Evolutionary conservation across 2,329 filamentous ascomycete species (phyloP), one percentile per base, ranked within the genome.

Genomic region (Ascochyta koolunga): DNA sequence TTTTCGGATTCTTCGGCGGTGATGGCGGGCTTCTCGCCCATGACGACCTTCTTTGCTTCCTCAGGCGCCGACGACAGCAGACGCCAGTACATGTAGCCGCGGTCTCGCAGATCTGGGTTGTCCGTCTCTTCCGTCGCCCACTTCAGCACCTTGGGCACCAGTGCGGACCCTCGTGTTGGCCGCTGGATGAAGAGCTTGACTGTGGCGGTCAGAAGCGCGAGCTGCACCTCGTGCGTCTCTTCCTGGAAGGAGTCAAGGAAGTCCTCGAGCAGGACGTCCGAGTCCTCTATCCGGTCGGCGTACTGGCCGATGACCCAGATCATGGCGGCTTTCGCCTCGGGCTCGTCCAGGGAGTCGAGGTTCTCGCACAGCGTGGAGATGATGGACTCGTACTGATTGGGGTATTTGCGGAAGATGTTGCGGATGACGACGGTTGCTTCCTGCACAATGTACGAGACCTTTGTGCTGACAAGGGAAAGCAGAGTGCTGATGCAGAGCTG

Each of bases 51-150:
- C 71, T 90, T 95, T 2, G 95, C 95, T 0, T 89, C 86, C 43
- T 88, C 87, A 64, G 96, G 93, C 72, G 97, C 93, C 0, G 92
- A 96, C 1, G 92, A 96, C 1, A 99, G 83, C 13, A 99, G 83
- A 4, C 95, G 90, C 95, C 95, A 99, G 80, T 99, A 99, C 93
- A 99, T 98, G 80, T 97, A 99, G 0, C 95, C 95, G 66, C 95
- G 83, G 74, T 99, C 95, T 60, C 95, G 88, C 24, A 99, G 85
- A 76, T 99, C 95, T 0, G 95, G 95, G 75, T 99, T 97, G 71
- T 99, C 95, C n/a, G 93, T 98, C 74, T 98, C 95, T 74, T 98
- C 95, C 0, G 95, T 99, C 4, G 95, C 96, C 93, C 95, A 98
- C 76, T 98, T 98, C 44, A 99, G 81, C 2, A 98, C 93, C 68